phyloP scores from a whole-genome alignment of 2,329 filamentous ascomycete species.

The Aspergillus sp. region DNA sequence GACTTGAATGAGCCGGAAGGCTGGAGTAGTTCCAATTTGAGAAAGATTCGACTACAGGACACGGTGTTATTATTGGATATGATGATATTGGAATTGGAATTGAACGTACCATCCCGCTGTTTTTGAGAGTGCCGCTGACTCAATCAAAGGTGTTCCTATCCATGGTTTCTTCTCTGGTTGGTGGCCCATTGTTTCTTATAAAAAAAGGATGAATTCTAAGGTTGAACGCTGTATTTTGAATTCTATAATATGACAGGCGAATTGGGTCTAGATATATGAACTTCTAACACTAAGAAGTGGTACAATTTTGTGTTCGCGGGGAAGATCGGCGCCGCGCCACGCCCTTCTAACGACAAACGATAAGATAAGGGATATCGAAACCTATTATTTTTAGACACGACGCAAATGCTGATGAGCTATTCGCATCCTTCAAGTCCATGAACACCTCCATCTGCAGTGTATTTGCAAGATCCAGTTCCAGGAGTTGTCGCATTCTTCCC shows the following conservation, averaged over 20 bases:
- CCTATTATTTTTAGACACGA: too few species aligned
- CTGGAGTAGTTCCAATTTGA: constrained; percentile 78
- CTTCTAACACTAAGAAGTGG: too few species aligned
- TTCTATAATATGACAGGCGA: too few species aligned
- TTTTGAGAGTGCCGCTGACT: constrained; percentile 31
- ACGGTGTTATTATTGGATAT: not conserved
- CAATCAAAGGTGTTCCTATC: constrained; percentile 36
- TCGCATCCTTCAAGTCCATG: constrained; percentile 26
- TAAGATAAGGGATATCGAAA: too few species aligned
- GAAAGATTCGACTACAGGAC: constrained; percentile 60
- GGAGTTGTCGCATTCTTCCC: constrained; percentile 26
- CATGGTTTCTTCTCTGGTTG: constrained; percentile 23
- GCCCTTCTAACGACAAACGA: too few species aligned
- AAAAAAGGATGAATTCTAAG: too few species aligned
- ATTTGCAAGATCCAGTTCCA: constrained; percentile 33
- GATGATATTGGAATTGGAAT: not conserved
- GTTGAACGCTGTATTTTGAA: too few species aligned
- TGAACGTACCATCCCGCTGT: constrained; percentile 32
- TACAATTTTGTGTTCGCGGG: too few species aligned
- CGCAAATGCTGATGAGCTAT: not conserved
- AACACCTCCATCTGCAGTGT: constrained; percentile 33
- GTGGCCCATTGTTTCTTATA: too few species aligned
- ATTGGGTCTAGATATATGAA: too few species aligned
- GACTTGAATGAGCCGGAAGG: constrained; percentile 81
- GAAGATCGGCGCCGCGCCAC: too few species aligned